Base-by-base conservation (phyloP, 208 protist genomes). In the Phytomonas francai region DNA sequence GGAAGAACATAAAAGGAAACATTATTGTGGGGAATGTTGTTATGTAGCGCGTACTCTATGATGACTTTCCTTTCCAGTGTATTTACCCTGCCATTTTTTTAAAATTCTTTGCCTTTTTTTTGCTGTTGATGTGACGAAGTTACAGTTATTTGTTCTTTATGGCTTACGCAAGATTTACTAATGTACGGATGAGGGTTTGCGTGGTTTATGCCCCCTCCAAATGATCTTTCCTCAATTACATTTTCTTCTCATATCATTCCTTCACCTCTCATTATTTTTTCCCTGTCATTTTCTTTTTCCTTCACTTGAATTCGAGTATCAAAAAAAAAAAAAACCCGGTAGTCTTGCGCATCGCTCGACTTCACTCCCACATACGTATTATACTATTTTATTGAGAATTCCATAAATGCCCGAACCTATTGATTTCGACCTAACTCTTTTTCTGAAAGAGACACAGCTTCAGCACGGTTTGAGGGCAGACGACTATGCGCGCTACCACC, bases 381-480 rank as follows among this genome's bases (percentile, higher is more conserved):
- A 42, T 5, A 12, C 19, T 36, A 31, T 22, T 22, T 22, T 63
- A 28, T 22, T 56, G 16, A 19, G 45, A 56, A 56, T 14, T 19
- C 16, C 19, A 5, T 8, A 65, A 39, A 6, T 34, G 28, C 3
- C 45, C 59, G 0, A 68, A 30, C 59, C 39, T 9, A 83, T 83
- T 74, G 29, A 64, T 31, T 88, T 94, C 70, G 79, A 90, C 65
- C 79, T 94, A 57, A 83, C 76, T 9, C 66, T 81, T 16, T 88
- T 90, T 61, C 61, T 95, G 31, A 92, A 95, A 76, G 86, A 92
- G 74, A 89, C 80, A 28, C 89, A 95, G 71, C 77, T 95, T 56
- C 89, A 95, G 79, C 86, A 95, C 68, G 89, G 89, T 30, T 78
- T 95, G 32, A 86, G 89, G 27, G 78, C 79, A 3, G 84, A 92